phyloP scores from a whole-genome alignment of 106 monocot genomes.

The Phalaenopsis aphrodite region DNA sequence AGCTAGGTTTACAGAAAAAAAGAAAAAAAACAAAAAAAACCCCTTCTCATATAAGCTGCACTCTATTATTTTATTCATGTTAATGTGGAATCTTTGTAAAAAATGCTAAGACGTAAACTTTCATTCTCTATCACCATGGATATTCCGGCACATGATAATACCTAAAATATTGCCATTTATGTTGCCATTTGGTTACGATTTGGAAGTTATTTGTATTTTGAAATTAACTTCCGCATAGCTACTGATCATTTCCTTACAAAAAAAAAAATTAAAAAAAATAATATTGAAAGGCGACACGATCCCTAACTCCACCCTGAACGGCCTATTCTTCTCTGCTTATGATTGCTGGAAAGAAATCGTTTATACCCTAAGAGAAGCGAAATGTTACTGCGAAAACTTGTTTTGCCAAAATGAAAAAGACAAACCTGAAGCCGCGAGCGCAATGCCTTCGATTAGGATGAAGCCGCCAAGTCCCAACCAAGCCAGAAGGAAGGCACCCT shows the following conservation, averaged over 20 bases:
- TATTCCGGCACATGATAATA: too few relatives aligned
- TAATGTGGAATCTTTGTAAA: too few relatives aligned
- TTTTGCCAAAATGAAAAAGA: neutral
- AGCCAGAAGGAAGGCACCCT: conserved; percentile 60
- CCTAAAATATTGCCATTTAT: neutral
- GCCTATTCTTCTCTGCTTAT: neutral
- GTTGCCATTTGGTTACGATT: neutral
- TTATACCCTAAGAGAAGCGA: neutral
- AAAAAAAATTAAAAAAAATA: neutral
- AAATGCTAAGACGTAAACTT: too few relatives aligned
- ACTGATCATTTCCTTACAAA: neutral
- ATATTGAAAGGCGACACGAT: neutral
- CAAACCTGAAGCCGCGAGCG: conserved; percentile 66
- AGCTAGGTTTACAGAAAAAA: too few relatives aligned
- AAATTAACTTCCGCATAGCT: neutral
- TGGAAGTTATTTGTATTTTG: neutral
- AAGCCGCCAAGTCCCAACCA: conserved; percentile 68
- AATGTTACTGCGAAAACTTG: neutral
- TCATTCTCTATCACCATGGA: too few relatives aligned
- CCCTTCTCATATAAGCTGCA: too few relatives aligned
- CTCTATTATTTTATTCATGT: too few relatives aligned
- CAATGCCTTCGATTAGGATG: conserved; percentile 65
- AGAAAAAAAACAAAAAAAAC: too few relatives aligned
- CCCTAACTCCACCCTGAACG: neutral
- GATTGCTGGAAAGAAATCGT: neutral